A percentile compares a stretch with the other conserved stretches of the same genome.
Evolutionary conservation across 805 yeast species (phyloP).

Genomic region (Phaffomyces antillensis): DNA sequence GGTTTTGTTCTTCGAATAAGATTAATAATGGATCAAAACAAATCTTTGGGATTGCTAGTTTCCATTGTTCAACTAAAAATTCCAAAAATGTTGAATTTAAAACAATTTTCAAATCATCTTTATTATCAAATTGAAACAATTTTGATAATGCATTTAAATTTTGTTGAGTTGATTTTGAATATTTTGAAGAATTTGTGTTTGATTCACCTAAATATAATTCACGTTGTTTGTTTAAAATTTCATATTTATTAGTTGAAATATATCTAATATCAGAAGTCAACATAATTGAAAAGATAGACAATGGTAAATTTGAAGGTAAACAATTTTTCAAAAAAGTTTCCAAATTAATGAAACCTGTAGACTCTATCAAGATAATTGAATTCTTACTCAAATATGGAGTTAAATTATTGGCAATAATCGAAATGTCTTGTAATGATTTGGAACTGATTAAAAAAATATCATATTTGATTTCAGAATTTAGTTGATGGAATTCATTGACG

Average conservation of each 20-base stretch:
- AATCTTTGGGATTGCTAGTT: slow-evolving; percentile 69
- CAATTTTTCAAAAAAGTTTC: slow-evolving; percentile 70
- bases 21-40: slow-evolving; percentile 74
- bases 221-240: slow-evolving; percentile 20
- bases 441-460: slow-evolving; percentile 44
- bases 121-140: slow-evolving; percentile 27
- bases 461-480: slow-evolving; percentile 20
- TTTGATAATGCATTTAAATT: slow-evolving; percentile 32
- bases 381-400: slow-evolving; percentile 31
- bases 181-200: slow-evolving; percentile 35
- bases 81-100: slow-evolving; percentile 40
- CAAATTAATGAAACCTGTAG: slow-evolving; percentile 63
- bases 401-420: slow-evolving; percentile 33
- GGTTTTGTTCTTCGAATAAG: slow-evolving; percentile 63
- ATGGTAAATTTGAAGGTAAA: slow-evolving; percentile 27
- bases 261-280: slow-evolving; percentile 17
- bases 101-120: slow-evolving; percentile 38
- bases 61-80: slow-evolving; percentile 75
- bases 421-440: slow-evolving; percentile 44
- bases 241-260: slow-evolving; percentile 8
- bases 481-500: slow-evolving; percentile 1
- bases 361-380: slow-evolving; percentile 56
- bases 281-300: slow-evolving; percentile 19
- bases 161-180: slow-evolving; percentile 26
- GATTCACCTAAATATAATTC: slow-evolving; percentile 32